phyloP scores from a whole-genome alignment of 257 asterid species.

The Penstemon barbatus region DNA sequence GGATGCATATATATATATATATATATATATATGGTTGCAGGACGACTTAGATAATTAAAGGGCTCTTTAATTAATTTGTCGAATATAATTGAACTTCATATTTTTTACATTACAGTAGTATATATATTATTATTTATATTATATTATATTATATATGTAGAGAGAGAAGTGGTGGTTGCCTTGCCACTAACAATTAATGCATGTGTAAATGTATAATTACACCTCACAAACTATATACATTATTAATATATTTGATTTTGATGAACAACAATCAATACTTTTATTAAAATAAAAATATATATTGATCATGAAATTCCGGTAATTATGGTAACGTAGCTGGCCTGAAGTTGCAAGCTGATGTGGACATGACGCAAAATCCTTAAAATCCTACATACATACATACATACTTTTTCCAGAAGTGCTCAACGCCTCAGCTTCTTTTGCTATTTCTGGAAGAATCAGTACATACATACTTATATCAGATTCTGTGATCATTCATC shows the following conservation, averaged over 20 bases:
- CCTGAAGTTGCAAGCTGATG: conserved; percentile 16
- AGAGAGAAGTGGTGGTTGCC: conserved; percentile 33
- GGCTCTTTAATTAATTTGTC: conserved; percentile 25
- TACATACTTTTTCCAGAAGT: conserved; percentile 2
- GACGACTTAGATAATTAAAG: background rate
- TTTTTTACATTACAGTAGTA: too few relatives aligned
- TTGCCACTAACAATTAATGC: conserved; percentile 33
- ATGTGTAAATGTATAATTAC: conserved; percentile 21
- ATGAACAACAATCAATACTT: background rate
- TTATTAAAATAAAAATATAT: background rate
- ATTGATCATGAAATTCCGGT: background rate
- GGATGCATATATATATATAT: conserved; percentile 17
- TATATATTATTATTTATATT: too few relatives aligned
- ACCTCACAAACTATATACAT: conserved; percentile 14
- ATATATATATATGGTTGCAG: background rate
- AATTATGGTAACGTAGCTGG: too few relatives aligned
- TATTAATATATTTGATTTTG: too few relatives aligned
- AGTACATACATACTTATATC: background rate
- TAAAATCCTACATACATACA: background rate
- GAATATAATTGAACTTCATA: conserved; percentile 1
- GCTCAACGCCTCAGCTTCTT: conserved; percentile 21
- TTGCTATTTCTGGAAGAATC: conserved; percentile 30
- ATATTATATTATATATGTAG: too few relatives aligned
- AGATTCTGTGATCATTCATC: background rate
- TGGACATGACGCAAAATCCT: conserved; percentile 33